Evolutionary conservation across 78 protist species (phyloP), one percentile per base, ranked within the genome.

Genomic region (Isochrysis galbana): DNA sequence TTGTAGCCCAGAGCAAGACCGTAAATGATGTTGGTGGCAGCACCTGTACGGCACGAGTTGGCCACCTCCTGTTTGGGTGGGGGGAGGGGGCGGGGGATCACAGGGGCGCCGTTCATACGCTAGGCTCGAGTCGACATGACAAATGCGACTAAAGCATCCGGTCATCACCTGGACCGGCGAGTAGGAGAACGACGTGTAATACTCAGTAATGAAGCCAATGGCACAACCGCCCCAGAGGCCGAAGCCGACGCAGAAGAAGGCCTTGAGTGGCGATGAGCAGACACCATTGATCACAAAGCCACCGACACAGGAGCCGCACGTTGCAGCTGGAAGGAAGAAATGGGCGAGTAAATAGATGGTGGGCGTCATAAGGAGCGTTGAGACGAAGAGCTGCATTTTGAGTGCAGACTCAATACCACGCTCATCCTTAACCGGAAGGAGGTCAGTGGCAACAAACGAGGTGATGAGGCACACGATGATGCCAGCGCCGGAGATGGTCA

Each of bases 181-280:
- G 80, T 96, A 93, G 46, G 94, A 34, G 89, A 61, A 74, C 22
- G 96, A 94, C 51, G 97, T 96, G 90, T 38, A 95, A 94, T 93
- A 96, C 93, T 96, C 97, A 34, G 97, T 95, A 84, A 93, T 5
- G 90, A 94, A 74, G 38, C 96, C 97, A 70, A 96, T 94, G 78
- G 69, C 67, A 47, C 95, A n/a, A 2, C 97, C 97, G 36, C 86
- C 94, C 84, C 82, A 80, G 25, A 96, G 95, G 34, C 97, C 97
- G 55, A 74, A 23, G 47, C 26, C 91, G 80, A 94, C 36, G 93
- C 97, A 96, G 41, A 44, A 14, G 29, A 72, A 51, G 70, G 69
- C 48, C 25, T 0, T 5, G 54, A 78, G 78, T 89, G 83, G 87
- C 44, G 55, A 3, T 54, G 78, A 45, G 67, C 61, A 47, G 51